Evolutionary conservation across 805 yeast genomes (phyloP).

Genomic region (Ogataea philodendri): DNA sequence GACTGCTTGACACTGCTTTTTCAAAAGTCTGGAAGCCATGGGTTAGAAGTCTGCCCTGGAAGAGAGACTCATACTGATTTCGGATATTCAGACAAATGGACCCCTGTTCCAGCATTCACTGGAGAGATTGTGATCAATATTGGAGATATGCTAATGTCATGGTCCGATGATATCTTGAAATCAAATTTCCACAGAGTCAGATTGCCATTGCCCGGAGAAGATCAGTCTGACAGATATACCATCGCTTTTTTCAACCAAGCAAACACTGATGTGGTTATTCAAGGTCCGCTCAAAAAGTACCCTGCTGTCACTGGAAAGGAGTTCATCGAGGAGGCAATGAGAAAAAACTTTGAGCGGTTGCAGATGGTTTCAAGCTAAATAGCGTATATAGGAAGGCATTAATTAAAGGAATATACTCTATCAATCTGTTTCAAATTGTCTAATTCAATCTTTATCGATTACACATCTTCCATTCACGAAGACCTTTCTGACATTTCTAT

Average conservation of each 20-base stretch:
- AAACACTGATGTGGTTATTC: constrained; percentile 32
- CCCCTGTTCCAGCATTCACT: constrained; percentile 33
- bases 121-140: constrained; percentile 38
- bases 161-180: constrained; percentile 36
- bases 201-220: constrained; percentile 29
- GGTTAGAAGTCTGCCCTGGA: constrained; percentile 38
- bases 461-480: constrained; percentile 77
- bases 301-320: constrained; percentile 32
- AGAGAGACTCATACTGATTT: constrained; percentile 36
- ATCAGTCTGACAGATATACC: constrained; percentile 32
- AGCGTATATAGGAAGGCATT: neutral
- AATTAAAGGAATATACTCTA: no score
- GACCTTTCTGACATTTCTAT: constrained; percentile 71
- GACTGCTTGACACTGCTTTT: constrained; percentile 36
- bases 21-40: constrained; percentile 37
- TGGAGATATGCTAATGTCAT: constrained; percentile 40
- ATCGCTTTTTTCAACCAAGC: constrained; percentile 39
- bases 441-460: constrained; percentile 37
- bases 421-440: no score
- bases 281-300: constrained; percentile 30
- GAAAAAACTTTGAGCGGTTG: constrained; percentile 27
- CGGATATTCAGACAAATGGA: constrained; percentile 37
- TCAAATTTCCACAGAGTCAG: constrained; percentile 38
- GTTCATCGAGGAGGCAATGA: constrained; percentile 37
- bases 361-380: constrained; percentile 6